A percentile compares a stretch with the other conserved stretches of the same genome.
phyloP scores from a whole-genome alignment of 176 grass and related monocot genomes.

The Bromus sterilis region DNA sequence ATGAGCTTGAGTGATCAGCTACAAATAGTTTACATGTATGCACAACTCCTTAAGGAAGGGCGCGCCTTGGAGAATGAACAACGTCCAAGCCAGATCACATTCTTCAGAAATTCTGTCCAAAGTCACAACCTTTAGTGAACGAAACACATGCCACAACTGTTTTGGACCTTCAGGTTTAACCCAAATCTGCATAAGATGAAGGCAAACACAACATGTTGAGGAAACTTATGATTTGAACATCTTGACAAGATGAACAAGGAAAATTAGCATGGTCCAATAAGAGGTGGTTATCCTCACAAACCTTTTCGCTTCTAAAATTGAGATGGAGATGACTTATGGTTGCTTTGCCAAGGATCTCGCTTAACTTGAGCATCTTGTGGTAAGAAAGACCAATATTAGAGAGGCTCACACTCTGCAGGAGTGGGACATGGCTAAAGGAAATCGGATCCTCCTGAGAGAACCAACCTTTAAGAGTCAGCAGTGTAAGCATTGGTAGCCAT shows the following conservation, averaged over 20 bases:
- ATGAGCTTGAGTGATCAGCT: neutral
- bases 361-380: neutral
- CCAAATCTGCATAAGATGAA: neutral
- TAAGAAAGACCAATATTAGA: neutral
- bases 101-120: neutral
- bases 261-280: neutral
- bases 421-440: too few relatives aligned
- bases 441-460: neutral
- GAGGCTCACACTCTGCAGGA: too few relatives aligned
- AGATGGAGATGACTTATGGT: neutral
- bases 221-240: neutral
- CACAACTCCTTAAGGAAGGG: neutral
- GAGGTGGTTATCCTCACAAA: neutral
- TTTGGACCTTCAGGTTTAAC: neutral
- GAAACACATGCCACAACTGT: neutral
- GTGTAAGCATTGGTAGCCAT: neutral
- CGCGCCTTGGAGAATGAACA: neutral
- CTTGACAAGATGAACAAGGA: neutral
- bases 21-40: neutral
- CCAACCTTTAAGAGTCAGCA: neutral
- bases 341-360: neutral
- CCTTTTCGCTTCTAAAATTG: neutral
- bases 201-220: neutral
- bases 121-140: neutral
- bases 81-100: neutral